A percentile compares a stretch with the other conserved stretches of the same genome.
Conservation (phyloP, 148 eudicot species). For the Pouteria glomerata region DNA sequence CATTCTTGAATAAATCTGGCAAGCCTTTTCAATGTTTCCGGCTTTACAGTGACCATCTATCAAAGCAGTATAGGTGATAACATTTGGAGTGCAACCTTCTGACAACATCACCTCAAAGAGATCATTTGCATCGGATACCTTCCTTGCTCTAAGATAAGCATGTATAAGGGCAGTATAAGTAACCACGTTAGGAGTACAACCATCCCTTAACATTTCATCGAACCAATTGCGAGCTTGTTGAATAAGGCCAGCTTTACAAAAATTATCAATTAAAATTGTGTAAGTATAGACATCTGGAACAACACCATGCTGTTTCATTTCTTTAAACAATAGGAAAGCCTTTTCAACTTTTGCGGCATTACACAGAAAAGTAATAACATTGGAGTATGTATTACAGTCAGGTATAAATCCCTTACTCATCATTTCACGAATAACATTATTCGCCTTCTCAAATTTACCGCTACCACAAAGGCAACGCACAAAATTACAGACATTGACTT, state of each 20-base stretch:
- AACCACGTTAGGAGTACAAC: constrained; percentile 84
- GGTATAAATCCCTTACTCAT: constrained; percentile 83
- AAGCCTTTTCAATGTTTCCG: constrained; percentile 50
- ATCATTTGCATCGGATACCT: constrained; percentile 49
- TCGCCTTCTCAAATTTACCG: constrained; percentile 79
- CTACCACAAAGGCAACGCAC: constrained; percentile 72
- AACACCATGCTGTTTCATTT: constrained; percentile 68
- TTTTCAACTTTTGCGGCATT: constrained; percentile 62
- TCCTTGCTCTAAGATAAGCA: constrained; percentile 74
- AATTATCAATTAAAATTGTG: constrained; percentile 75
- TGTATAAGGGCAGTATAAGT: constrained; percentile 89
- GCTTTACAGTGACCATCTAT: constrained; percentile 67
- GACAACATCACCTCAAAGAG: constrained; percentile 55
- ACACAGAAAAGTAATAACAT: constrained; percentile 78
- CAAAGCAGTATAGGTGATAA: constrained; percentile 60
- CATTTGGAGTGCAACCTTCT: constrained; percentile 46
- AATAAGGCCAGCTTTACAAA: constrained; percentile 91
- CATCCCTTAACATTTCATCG: constrained; percentile 63
- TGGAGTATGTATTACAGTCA: constrained; percentile 68
- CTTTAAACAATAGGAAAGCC: constrained; percentile 72
- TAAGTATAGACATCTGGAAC: constrained; percentile 92
- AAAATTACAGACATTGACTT: constrained; percentile 67
- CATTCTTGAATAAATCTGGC: constrained; percentile 62
- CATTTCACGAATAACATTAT: constrained; percentile 65
- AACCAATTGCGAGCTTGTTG: constrained; percentile 83